Base-by-base conservation (phyloP, 495 filamentous ascomycete species). In the Aspergillus homomorphus region DNA sequence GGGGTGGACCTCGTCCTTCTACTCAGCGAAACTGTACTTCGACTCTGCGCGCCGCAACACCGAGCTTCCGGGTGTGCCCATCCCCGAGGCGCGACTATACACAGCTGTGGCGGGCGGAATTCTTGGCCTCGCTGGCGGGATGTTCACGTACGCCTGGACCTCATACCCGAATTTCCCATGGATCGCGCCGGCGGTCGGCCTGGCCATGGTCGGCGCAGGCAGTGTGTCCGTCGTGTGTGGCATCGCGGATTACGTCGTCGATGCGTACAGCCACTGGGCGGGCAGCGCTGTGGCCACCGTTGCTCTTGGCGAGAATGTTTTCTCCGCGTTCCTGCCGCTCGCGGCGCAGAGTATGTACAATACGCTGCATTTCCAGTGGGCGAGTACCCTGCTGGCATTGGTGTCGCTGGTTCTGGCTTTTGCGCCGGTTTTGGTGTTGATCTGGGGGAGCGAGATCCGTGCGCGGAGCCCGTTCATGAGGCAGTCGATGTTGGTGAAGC, bases 141-240 rank as follows among this genome's bases (percentile, higher is more conserved):
- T 76, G 69, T 73, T 76, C 57, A 66, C 65, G 20, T 76, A 76
- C 54, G 72, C 63, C 14, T 75, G 72, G 72, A 75, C 69, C 1
- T 73, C 70, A 9, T 75, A 71, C 45, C 48, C 71, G 1, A 9
- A 54, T 16, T 24, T 74, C 7, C 71, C 66, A 1, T 76, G 71
- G 71, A 73, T 76, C 23, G 70, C 70, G 23, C 73, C 73, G 1
- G 64, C 72, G 7, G 46, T 76, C 22, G 71, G 73, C 10, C 68
- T 76, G n/a, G 65, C 61, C 1, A 71, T 75, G 67, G 73, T 71
- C 3, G 71, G 71, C 0, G 57, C 65, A 1, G 65, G 69, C 0
- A 66, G 45, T 16, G 57, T 56, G 2, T 46, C 54, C 20, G 66
- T 71, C 4, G 55, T 67, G 19, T 57, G 56, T 15, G 60, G 62